phyloP scores from a whole-genome alignment of 306 rosid genomes.

The Lotus japonicus region DNA sequence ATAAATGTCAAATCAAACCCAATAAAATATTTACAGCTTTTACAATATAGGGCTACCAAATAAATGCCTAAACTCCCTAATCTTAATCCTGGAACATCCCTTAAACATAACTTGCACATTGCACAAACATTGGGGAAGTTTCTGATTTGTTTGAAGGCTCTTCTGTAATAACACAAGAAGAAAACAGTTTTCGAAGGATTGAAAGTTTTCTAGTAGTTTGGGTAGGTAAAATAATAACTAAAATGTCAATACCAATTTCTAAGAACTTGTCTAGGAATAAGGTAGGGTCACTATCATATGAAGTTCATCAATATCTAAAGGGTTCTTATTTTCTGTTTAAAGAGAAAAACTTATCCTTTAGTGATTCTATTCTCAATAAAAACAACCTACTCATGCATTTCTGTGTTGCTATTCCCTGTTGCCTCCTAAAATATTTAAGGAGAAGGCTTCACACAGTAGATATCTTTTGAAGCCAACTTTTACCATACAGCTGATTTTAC shows the following conservation, averaged over 20 bases:
- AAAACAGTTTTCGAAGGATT: background rate
- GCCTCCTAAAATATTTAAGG: background rate
- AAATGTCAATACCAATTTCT: background rate
- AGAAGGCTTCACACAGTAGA: background rate
- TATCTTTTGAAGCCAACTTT: background rate
- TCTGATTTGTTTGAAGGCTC: slow-evolving; percentile 14
- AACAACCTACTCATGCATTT: background rate
- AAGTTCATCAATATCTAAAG: background rate
- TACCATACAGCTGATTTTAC: background rate
- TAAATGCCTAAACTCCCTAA: background rate
- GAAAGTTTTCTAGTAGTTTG: background rate
- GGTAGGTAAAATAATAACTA: background rate
- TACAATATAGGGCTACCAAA: background rate
- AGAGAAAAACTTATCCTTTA: background rate
- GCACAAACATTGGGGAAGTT: background rate
- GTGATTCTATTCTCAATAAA: background rate
- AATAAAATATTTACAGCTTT: background rate
- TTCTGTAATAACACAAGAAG: background rate
- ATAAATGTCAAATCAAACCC: background rate
- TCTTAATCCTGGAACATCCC: background rate
- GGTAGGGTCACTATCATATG: background rate
- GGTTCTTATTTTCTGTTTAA: background rate
- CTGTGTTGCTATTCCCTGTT: background rate
- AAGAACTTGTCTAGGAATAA: background rate
- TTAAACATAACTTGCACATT: background rate